A percentile compares a stretch with the other conserved stretches of the same genome.
phyloP scores from a whole-genome alignment of 345 rosid species.

The Rhodamnia argentea region DNA sequence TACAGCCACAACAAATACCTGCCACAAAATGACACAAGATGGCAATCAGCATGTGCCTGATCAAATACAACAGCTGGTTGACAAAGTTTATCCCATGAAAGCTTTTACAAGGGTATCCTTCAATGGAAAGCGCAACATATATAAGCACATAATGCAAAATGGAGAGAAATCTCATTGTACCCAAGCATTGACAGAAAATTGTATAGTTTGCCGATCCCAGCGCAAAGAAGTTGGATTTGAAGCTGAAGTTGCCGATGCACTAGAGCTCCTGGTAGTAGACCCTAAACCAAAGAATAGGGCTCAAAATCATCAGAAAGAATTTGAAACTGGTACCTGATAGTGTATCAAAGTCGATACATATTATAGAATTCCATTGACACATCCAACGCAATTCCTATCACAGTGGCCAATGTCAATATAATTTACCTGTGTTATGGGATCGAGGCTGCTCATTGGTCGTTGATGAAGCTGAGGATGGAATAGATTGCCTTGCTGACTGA shows the following conservation, averaged over 20 bases:
- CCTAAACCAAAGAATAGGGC: constrained; percentile 22
- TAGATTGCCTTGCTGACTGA: constrained; percentile 47
- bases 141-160: not conserved
- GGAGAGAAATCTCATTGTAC: constrained; percentile 20
- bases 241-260: constrained; percentile 46
- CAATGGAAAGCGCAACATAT: not conserved
- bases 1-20: constrained; percentile 84
- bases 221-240: constrained; percentile 53
- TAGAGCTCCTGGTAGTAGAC: constrained; percentile 52
- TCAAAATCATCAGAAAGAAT: not conserved
- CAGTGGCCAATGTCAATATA: not conserved
- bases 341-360: not conserved
- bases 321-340: not conserved
- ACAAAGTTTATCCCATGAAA: not conserved
- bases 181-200: constrained; percentile 98
- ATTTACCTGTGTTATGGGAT: constrained; percentile 46
- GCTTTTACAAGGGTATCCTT: not conserved
- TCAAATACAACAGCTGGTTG: not conserved
- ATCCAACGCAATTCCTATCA: not conserved
- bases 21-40: constrained; percentile 13
- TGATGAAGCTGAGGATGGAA: constrained; percentile 49
- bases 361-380: not conserved
- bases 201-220: constrained; percentile 88
- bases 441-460: constrained; percentile 38
- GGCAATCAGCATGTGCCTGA: not conserved